These are phyloP conservation scores for Alternaria ethzedia DNA, from an alignment of 2,329 filamentous ascomycete species.

Conservation along the genomic window DNA sequence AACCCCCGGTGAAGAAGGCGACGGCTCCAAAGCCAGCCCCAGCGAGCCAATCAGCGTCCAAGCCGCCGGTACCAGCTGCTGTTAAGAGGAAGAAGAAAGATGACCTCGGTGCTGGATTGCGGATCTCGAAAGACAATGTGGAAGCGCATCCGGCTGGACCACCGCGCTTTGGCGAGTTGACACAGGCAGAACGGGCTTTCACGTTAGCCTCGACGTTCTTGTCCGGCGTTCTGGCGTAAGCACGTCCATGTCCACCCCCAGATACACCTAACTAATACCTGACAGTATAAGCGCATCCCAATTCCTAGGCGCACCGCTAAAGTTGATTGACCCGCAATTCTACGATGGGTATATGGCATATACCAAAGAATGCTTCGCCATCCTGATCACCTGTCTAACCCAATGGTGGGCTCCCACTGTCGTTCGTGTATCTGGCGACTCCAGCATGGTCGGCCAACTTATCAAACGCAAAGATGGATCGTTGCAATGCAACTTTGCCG, in stretches of 20 bases:
- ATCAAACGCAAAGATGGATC: conserved; percentile 72
- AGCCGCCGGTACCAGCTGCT: conserved; percentile 19
- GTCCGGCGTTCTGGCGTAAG: conserved; percentile 57
- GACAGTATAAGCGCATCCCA: conserved; percentile 68
- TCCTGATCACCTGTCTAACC: conserved; percentile 79
- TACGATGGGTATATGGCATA: conserved; percentile 88
- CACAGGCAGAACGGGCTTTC: conserved; percentile 58
- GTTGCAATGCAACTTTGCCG: conserved; percentile 79
- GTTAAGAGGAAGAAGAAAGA: conserved; percentile 42
- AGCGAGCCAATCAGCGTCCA: conserved; percentile 21
- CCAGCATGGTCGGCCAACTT: conserved; percentile 78
- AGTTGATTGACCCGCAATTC: conserved; percentile 75
- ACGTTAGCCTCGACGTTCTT: conserved; percentile 58
- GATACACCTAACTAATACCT: conserved; percentile 17
- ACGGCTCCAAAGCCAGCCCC: background rate
- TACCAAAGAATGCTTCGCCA: conserved; percentile 83
- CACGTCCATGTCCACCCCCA: background rate
- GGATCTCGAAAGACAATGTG: conserved; percentile 51
- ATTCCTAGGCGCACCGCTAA: conserved; percentile 76
- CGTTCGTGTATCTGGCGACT: conserved; percentile 83
- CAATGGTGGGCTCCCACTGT: conserved; percentile 87
- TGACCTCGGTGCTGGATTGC: conserved; percentile 53
- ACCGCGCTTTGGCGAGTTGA: conserved; percentile 54
- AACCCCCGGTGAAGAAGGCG: background rate
- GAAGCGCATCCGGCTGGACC: conserved; percentile 53